phyloP scores from a whole-genome alignment of 495 filamentous ascomycete species.

The Extremus antarcticus region DNA sequence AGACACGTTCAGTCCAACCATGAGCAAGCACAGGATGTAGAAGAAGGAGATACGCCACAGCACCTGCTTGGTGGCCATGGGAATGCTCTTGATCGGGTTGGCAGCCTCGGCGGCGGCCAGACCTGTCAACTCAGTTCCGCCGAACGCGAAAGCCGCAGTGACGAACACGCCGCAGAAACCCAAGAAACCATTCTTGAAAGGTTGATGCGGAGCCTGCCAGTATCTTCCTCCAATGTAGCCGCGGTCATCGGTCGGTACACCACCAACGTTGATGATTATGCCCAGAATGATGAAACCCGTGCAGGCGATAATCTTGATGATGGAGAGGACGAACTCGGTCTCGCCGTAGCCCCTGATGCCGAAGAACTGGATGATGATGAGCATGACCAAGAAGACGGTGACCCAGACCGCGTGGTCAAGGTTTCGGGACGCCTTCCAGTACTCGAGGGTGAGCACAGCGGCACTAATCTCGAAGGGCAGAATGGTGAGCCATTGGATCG shows the following conservation, averaged over 20 bases:
- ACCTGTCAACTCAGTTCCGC: constrained; percentile 24
- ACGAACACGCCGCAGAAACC: constrained; percentile 26
- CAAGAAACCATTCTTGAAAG: constrained; percentile 22
- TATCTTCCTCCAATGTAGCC: constrained; percentile 23
- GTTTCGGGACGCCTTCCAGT: constrained; percentile 46
- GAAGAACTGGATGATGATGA: constrained; percentile 32
- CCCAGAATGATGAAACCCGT: constrained; percentile 61
- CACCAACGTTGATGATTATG: constrained; percentile 59
- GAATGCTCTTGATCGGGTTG: constrained; percentile 36
- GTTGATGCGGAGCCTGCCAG: constrained; percentile 17
- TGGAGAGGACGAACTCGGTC: constrained; percentile 33
- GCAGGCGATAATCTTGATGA: constrained; percentile 59
- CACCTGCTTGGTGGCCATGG: constrained; percentile 37
- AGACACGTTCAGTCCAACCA: constrained; percentile 30
- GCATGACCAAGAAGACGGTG: constrained; percentile 34
- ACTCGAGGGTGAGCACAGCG: constrained; percentile 77
- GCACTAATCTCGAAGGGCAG: constrained; percentile 86
- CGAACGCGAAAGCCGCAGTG: constrained; percentile 23
- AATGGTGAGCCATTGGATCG: constrained; percentile 82
- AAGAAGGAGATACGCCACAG: constrained; percentile 40
- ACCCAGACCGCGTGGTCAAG: constrained; percentile 61
- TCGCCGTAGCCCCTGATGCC: constrained; percentile 34
- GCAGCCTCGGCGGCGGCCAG: constrained; percentile 39
- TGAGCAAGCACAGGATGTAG: constrained; percentile 29
- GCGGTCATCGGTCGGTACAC: constrained; percentile 39